These are phyloP conservation scores for Saccharomyces hybrid DNA, from an alignment of 1,139 yeast genomes.

Conservation along the genomic window DNA sequence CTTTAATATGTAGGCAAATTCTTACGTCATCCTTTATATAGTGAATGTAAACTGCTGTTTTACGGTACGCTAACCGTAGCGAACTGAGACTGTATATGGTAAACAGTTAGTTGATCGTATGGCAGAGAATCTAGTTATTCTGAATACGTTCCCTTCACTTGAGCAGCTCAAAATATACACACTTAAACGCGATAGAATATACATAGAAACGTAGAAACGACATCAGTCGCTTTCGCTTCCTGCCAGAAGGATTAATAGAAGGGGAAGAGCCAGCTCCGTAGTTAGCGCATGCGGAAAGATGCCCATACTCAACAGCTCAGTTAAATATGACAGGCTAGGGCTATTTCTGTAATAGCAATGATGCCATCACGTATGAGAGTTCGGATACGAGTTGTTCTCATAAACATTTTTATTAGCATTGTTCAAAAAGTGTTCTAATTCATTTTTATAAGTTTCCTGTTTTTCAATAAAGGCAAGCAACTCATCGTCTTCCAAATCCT, in stretches of 20 bases:
- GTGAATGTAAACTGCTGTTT: background rate
- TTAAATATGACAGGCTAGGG: background rate
- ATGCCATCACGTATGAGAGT: background rate
- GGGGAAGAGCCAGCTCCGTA: background rate
- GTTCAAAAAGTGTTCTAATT: constrained; percentile 13
- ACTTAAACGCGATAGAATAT: background rate
- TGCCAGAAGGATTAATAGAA: background rate
- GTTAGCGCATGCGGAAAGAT: background rate
- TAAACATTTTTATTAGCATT: constrained; percentile 4
- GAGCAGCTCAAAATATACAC: background rate
- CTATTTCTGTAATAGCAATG: background rate
- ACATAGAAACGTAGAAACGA: background rate
- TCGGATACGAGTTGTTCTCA: background rate
- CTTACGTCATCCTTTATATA: background rate
- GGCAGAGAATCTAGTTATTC: background rate
- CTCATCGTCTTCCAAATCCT: constrained; percentile 22
- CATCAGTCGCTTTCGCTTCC: background rate
- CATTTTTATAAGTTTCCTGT: constrained; percentile 17
- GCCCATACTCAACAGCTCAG: background rate
- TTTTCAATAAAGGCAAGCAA: constrained; percentile 17
- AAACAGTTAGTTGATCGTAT: background rate
- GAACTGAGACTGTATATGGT: background rate
- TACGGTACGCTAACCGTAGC: background rate
- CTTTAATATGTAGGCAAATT: background rate
- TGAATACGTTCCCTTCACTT: background rate